These are phyloP conservation scores for Epicoccum sorghinum DNA, from an alignment of 2,329 filamentous ascomycete species.

Conservation along the genomic window DNA sequence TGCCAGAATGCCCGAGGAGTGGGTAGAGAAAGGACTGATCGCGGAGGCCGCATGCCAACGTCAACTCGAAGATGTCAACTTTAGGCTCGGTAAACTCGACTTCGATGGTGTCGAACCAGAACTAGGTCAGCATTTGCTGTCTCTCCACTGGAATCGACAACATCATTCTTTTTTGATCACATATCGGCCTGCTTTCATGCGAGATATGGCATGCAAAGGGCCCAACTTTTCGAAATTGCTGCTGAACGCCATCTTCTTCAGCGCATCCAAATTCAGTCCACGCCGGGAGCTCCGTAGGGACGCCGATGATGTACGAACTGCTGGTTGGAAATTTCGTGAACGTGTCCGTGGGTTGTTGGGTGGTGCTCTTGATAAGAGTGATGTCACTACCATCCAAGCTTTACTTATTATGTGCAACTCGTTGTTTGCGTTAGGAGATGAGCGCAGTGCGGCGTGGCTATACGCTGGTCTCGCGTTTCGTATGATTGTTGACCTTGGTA, in stretches of 20 bases:
- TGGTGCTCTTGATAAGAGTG: slow-evolving; percentile 54
- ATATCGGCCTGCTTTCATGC: slow-evolving; percentile 57
- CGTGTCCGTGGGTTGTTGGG: slow-evolving; percentile 56
- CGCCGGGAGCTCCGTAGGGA: slow-evolving; percentile 55
- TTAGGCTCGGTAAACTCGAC: slow-evolving; percentile 55
- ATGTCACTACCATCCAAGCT: slow-evolving; percentile 62
- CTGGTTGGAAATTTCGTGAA: slow-evolving; percentile 57
- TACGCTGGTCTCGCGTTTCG: slow-evolving; percentile 64
- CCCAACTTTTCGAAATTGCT: slow-evolving; percentile 64
- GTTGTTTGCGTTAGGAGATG: slow-evolving; percentile 58
- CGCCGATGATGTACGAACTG: slow-evolving; percentile 54
- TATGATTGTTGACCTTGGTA: slow-evolving; percentile 61
- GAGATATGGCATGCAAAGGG: slow-evolving; percentile 58
- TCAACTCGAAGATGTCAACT: slow-evolving; percentile 59
- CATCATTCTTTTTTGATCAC: slow-evolving; percentile 57
- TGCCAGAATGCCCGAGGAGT: slow-evolving; percentile 41
- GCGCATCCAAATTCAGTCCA: slow-evolving; percentile 55
- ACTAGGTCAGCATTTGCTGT: slow-evolving; percentile 58
- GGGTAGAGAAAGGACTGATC: slow-evolving; percentile 55
- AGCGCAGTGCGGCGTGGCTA: slow-evolving; percentile 62
- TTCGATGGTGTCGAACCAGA: slow-evolving; percentile 63
- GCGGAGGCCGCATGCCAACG: slow-evolving; percentile 57
- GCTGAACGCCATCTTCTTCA: slow-evolving; percentile 61
- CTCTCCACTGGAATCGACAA: slow-evolving; percentile 61
- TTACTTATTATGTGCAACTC: slow-evolving; percentile 60